These are phyloP conservation scores for Starmerella stigmatis DNA, from an alignment of 805 yeast genomes.

Conservation along the genomic window DNA sequence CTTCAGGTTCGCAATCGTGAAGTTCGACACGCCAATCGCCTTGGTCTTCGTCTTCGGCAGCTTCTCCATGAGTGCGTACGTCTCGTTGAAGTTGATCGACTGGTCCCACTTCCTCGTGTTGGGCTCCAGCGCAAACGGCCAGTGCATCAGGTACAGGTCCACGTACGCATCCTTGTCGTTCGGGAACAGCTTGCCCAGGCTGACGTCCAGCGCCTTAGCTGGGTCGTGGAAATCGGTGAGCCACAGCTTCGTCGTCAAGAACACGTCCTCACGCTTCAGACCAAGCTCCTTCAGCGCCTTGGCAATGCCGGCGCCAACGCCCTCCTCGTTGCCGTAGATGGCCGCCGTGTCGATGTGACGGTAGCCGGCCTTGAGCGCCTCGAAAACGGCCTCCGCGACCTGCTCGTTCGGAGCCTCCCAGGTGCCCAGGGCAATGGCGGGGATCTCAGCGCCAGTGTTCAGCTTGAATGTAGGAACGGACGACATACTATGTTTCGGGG, in stretches of 20 bases:
- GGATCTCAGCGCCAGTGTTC: slow-evolving; percentile 50
- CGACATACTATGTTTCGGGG: slow-evolving; percentile 7
- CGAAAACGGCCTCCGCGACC: slow-evolving; percentile 43
- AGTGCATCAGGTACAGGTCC: slow-evolving; percentile 57
- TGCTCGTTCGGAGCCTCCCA: slow-evolving; percentile 41
- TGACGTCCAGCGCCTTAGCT: slow-evolving; percentile 39
- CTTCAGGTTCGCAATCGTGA: slow-evolving; percentile 44
- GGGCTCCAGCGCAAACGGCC: slow-evolving; percentile 40
- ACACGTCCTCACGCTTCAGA: slow-evolving; percentile 41
- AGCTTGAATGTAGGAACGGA: slow-evolving; percentile 34
- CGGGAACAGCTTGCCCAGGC: slow-evolving; percentile 38
- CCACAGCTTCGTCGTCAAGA: slow-evolving; percentile 58
- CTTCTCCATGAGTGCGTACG: slow-evolving; percentile 56
- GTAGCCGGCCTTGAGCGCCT: slow-evolving; percentile 56
- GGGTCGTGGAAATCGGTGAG: slow-evolving; percentile 33
- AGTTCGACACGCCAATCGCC: slow-evolving; percentile 72
- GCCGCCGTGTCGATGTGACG: slow-evolving; percentile 69
- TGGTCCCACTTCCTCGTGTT: slow-evolving; percentile 19
- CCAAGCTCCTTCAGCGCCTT: slow-evolving; percentile 26
- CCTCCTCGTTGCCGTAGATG: slow-evolving; percentile 55
- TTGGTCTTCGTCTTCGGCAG: slow-evolving; percentile 42
- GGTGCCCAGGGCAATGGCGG: slow-evolving; percentile 62
- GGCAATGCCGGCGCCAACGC: slow-evolving; percentile 47
- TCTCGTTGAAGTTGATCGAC: slow-evolving; percentile 36
- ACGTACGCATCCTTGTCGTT: slow-evolving; percentile 44